These are phyloP conservation scores for Penicillium frequentans DNA, from an alignment of 2,329 filamentous ascomycete genomes.

Conservation along the genomic window DNA sequence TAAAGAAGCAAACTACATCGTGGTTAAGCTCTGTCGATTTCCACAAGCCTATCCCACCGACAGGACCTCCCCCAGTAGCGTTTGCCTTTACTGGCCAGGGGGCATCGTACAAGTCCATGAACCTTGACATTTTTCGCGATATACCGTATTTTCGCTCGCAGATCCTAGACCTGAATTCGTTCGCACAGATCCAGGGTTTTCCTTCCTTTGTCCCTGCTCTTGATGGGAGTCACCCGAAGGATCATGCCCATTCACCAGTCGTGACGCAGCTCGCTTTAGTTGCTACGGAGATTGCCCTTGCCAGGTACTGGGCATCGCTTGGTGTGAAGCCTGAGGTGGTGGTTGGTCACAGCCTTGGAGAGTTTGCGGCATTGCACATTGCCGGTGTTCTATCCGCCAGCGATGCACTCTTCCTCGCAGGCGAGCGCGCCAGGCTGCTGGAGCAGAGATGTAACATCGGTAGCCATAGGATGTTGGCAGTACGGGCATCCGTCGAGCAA, in stretches of 20 bases:
- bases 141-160: background rate
- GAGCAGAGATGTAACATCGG: too few relatives aligned
- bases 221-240: conserved; percentile 9
- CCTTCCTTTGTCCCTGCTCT: conserved; percentile 39
- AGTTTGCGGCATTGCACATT: conserved; percentile 18
- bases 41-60: too few relatives aligned
- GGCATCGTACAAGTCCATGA: conserved; percentile 38
- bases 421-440: too few relatives aligned
- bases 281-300: conserved; percentile 43
- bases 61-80: conserved; percentile 23
- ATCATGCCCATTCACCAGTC: conserved; percentile 25
- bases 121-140: conserved; percentile 29
- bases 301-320: conserved; percentile 29
- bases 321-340: conserved; percentile 3
- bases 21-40: too few relatives aligned
- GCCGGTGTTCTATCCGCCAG: too few relatives aligned
- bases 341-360: conserved; percentile 27
- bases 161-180: conserved; percentile 33
- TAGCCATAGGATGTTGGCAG: too few relatives aligned
- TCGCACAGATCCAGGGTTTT: conserved; percentile 35
- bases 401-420: too few relatives aligned
- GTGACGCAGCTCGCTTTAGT: conserved; percentile 39
- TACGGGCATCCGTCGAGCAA: too few relatives aligned
- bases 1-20: too few relatives aligned
- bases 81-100: conserved; percentile 45